Conservation (phyloP, 345 rosid genomes). For the Zanthoxylum bungeanum region DNA sequence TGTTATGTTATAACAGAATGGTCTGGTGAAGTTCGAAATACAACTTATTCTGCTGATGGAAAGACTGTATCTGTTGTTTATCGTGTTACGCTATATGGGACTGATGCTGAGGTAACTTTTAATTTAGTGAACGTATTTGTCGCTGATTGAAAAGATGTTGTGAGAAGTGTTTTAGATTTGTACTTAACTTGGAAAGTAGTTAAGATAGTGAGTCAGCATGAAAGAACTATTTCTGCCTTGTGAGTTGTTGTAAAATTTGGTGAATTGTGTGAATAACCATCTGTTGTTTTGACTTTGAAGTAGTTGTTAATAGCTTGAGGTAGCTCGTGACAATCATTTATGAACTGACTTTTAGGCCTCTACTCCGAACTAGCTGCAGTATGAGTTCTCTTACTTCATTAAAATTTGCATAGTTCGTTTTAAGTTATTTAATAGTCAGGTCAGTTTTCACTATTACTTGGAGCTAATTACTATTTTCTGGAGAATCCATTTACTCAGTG, state of each 20-base stretch:
- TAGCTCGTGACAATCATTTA: not conserved
- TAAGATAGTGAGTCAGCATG: no score
- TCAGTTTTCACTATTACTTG: not conserved
- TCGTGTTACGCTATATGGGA: constrained; percentile 77
- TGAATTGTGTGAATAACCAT: not conserved
- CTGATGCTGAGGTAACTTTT: constrained; percentile 75
- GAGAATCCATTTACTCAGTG: not conserved
- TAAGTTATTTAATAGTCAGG: not conserved
- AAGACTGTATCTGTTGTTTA: constrained; percentile 75
- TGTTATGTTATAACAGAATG: constrained; percentile 51
- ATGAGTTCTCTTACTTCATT: not conserved
- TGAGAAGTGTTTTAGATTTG: not conserved
- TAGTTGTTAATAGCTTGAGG: not conserved
- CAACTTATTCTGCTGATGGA: constrained; percentile 74
- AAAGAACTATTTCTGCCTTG: not conserved
- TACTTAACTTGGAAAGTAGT: no score
- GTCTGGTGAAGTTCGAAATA: constrained; percentile 85
- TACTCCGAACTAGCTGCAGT: not conserved
- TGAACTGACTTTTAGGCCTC: not conserved
- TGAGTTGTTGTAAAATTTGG: not conserved
- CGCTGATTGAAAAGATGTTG: not conserved
- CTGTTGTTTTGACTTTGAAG: not conserved
- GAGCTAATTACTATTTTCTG: not conserved
- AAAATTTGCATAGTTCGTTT: not conserved
- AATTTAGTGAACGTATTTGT: no score